phyloP scores from a whole-genome alignment of 139 green algal species.

The Tetradesmus obliquus region DNA sequence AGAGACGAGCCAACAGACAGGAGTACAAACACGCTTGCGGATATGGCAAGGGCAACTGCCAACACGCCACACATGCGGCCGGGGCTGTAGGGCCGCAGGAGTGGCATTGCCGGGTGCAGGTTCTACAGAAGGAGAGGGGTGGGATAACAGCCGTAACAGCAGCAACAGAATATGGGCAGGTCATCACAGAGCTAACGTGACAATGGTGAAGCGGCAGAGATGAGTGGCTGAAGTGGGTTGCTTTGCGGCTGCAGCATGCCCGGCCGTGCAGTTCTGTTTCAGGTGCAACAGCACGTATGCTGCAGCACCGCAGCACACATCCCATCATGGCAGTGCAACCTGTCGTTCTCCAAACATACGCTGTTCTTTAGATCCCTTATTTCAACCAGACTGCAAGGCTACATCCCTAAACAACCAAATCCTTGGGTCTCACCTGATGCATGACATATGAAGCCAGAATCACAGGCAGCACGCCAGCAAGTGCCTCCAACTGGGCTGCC shows the following conservation, averaged over 20 bases:
- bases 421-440: not conserved
- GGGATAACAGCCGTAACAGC: not conserved
- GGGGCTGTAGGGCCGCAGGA: not conserved
- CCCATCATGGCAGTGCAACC: no score
- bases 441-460: conserved; percentile 28
- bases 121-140: not conserved
- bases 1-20: not conserved
- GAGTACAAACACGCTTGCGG: not conserved
- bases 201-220: no score
- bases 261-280: no score
- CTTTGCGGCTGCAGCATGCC: no score
- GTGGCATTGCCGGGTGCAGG: not conserved
- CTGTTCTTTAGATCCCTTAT: no score
- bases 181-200: no score
- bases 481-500: not conserved
- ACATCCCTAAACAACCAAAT: no score
- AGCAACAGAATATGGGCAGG: not conserved
- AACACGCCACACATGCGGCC: not conserved
- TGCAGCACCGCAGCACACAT: no score
- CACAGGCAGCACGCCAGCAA: conserved; percentile 1
- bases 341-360: no score
- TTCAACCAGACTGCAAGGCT: no score
- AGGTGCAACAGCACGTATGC: no score
- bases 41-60: not conserved
- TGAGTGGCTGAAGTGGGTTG: no score